Base-by-base conservation (phyloP, 495 filamentous ascomycete genomes). In the Trichocladium uniseriatum region DNA sequence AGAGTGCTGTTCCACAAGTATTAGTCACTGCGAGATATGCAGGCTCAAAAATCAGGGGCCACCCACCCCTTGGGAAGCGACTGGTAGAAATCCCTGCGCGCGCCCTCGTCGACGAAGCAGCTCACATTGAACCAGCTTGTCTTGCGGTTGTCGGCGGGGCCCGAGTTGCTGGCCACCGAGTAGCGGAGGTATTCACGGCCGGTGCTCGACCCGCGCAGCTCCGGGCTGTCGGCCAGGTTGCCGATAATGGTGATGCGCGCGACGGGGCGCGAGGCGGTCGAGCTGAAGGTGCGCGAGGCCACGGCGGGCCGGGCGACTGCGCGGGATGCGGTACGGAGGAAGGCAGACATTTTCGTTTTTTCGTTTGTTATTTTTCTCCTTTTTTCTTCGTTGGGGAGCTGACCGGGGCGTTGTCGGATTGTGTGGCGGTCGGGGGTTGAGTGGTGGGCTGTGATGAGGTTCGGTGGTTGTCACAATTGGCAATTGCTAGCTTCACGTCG, bases 51-150 rank as follows among this genome's bases (percentile, higher is more conserved):
- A n/a, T n/a, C n/a, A n/a, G n/a, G n/a, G n/a, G n/a, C 24, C 8
- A 63, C 85, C 65, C 71, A 94, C 87, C 89, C 89, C 72, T 92
- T 94, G 27, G 73, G 77, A 66, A 94, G 66, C 48, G 67, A 64
- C 45, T 81, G 59, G 32, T 89, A 53, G 61, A 72, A 80, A 45
- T 91, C 82, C 57, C 81, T 79, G 61, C 76, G 69, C 18, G 68
- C 77, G 27, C 81, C 79, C 16, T 78, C 74, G 52, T 65, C 59
- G 22, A 66, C 45, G 66, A 92, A 92, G 69, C 72, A 75, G 5
- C 77, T 65, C 35, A 94, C 69, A 42, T 73, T 73, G 75, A 85
- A 95, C 80, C 80, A 95, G 73, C 79, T 88, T 14, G 83, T 86
- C 54, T 77, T 65, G 40, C 73, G 70, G 63, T 86, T 83, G 2